Evolutionary conservation across 2,329 filamentous ascomycete genomes (phyloP), one percentile per base, ranked within the genome.

Genomic region (Dryadomyces sulphureus): DNA sequence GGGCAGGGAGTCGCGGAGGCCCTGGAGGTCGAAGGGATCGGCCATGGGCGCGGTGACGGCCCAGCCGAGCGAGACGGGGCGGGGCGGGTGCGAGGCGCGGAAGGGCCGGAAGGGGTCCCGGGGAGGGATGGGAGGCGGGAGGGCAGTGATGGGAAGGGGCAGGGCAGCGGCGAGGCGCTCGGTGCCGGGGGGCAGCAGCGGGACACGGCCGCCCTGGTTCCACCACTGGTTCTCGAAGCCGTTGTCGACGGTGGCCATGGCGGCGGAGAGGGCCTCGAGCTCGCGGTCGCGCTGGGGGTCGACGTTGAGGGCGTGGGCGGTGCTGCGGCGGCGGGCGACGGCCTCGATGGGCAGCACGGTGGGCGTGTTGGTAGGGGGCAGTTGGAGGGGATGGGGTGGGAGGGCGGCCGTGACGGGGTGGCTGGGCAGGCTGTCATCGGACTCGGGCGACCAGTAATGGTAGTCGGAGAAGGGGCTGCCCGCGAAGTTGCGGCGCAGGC

Each of bases 161-260:
- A 14, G 5, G 4, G 27, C 27, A 14, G 27, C 27, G 27, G 27
- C 27, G 27, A 32, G 9, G 27, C 27, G 4, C 27, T 14, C 27
- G 9, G 27, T 9, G 27, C 27, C 16, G 27, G 27, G 11, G 9
- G 54, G 51, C 11, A 49, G 41, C 1, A 55, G 52, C 24, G 50
- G 46, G 43, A 60, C 58, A 2, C 63, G 57, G 8, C 49, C 48
- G 1, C 70, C 71, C 50, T 69, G 68, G 52, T 73, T 67, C 71
- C 72, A 75, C 70, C 71, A 74, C 56, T 75, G 70, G 50, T 69
- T 67, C 58, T 75, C 72, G 51, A 75, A 75, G 2, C 72, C 72
- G 52, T 74, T 75, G 53, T 75, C 72, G 3, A 75, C 67, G 2
- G 72, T 75, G 60, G 75, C 66, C 64, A 75, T 66, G 34, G 72